phyloP scores from a whole-genome alignment of 192 early-diverging fungal genomes.

The Allomyces javanicus region DNA sequence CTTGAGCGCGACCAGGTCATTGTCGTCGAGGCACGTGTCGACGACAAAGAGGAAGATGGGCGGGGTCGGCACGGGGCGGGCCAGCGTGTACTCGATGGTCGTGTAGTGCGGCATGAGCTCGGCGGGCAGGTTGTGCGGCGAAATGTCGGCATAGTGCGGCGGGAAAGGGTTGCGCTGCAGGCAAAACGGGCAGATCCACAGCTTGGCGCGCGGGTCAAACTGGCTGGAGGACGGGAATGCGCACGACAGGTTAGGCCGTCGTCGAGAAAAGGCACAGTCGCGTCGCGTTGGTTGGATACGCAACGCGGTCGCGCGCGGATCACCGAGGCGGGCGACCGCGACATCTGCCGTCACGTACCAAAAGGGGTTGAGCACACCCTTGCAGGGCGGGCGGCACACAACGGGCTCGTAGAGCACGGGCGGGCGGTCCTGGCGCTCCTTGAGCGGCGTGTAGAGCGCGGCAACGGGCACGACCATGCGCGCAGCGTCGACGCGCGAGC shows the following conservation, averaged over 20 bases:
- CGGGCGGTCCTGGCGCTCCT: slow-evolving; percentile 66
- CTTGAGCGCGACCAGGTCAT: slow-evolving; percentile 87
- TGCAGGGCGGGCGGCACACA: slow-evolving; percentile 82
- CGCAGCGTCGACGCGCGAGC: slow-evolving; percentile 82
- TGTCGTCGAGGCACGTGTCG: slow-evolving; percentile 88
- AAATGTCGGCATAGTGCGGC: slow-evolving; percentile 92
- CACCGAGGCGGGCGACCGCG: neutral
- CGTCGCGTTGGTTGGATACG: no score
- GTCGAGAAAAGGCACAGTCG: no score
- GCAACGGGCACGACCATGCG: slow-evolving; percentile 85
- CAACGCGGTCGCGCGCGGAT: no score
- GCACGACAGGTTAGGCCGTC: neutral
- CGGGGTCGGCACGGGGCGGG: slow-evolving; percentile 63
- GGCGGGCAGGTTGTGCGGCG: slow-evolving; percentile 71
- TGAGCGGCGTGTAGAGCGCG: slow-evolving; percentile 80
- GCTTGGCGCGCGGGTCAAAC: slow-evolving; percentile 82
- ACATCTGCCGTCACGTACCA: slow-evolving; percentile 42
- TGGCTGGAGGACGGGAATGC: slow-evolving; percentile 33
- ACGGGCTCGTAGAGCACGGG: slow-evolving; percentile 95
- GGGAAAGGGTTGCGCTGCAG: slow-evolving; percentile 91
- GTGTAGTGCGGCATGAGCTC: slow-evolving; percentile 81
- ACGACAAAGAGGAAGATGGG: slow-evolving; percentile 94
- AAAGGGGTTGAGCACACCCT: slow-evolving; percentile 91
- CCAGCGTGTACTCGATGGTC: slow-evolving; percentile 89
- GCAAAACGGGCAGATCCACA: slow-evolving; percentile 99